Base-by-base conservation (phyloP, 306 rosid species). In the Purshia tridentata region DNA sequence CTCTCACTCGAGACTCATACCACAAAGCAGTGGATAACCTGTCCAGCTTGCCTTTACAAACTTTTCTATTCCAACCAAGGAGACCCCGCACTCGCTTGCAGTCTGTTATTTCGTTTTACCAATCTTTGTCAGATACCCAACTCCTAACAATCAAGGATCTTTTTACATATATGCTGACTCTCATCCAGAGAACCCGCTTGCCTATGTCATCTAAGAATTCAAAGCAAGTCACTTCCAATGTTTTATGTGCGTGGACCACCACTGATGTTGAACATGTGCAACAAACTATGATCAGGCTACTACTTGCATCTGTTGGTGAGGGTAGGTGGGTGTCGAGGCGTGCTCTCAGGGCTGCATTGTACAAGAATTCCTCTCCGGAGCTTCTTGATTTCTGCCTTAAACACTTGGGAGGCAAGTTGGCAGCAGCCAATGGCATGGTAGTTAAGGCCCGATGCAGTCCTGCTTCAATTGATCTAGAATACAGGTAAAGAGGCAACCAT, bases 341-440 rank as follows among this genome's bases (percentile, higher is more conserved):
- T 20, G 77, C 87, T 69, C 93, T 90, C 66, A 90, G 76, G 78
- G 93, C 91, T 3, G 84, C 88, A 29, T 42, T 88, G 13, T 71
- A 80, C 78, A 77, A 74, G 78, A 67, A 73, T 11, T 66, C 89
- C 20, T 84, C 93, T 50, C 80, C 77, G 1, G 88, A 84, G 86
- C 89, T 90, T 77, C 75, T 90, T 49, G 93, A 86, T 67, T 90
- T 81, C 54, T 48, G 88, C 78, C 85, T 90, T 35, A 81, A 84
- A 75, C 86, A 86, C 75, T 75, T 90, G 47, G 81, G 70, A 40
- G 96, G 96, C 7, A 81, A 71, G 76, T 46, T 71, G 37, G 82
- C 86, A 59, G 69, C 77, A 59, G 69, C 77, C 69, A 80, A 77
- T 68, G 89, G 86, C 53, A 67, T 79, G 87, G 82, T 84, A 2